Evolutionary conservation across 139 green algal species (phyloP).

Genomic region (Micractinium conductrix): DNA sequence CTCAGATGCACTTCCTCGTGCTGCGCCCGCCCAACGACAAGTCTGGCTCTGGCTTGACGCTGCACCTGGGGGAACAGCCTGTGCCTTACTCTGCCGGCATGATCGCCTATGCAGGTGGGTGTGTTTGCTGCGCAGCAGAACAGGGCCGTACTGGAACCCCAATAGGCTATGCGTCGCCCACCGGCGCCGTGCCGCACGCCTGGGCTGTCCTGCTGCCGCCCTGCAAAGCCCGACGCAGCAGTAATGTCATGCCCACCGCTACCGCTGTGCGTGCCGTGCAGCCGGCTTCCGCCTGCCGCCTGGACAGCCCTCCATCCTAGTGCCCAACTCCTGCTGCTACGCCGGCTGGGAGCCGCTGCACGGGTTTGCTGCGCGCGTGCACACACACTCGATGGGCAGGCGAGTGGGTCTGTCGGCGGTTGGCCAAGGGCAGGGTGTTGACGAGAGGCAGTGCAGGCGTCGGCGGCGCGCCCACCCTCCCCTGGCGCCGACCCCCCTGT

Average conservation of each 20-base stretch:
- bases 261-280: no score
- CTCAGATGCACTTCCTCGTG: constrained; percentile 78
- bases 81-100: constrained; percentile 72
- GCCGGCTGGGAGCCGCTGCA: constrained; percentile 68
- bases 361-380: constrained; percentile 85
- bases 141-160: no score
- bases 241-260: no score
- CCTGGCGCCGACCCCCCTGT: neutral
- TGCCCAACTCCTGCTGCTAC: constrained; percentile 87
- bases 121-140: no score
- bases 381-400: constrained; percentile 84
- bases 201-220: no score
- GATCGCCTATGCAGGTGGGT: constrained; percentile 76
- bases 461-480: neutral
- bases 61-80: constrained; percentile 56
- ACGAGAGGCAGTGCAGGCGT: neutral
- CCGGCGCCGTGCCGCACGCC: no score
- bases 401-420: constrained; percentile 49
- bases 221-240: no score
- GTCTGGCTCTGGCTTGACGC: constrained; percentile 74
- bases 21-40: constrained; percentile 60
- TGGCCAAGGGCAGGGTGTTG: neutral
- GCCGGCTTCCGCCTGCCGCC: constrained; percentile 74
- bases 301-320: constrained; percentile 39
- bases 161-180: no score